These are phyloP conservation scores for Lentinula raphanica DNA, from an alignment of 768 basidiomycete genomes.

Conservation along the genomic window DNA sequence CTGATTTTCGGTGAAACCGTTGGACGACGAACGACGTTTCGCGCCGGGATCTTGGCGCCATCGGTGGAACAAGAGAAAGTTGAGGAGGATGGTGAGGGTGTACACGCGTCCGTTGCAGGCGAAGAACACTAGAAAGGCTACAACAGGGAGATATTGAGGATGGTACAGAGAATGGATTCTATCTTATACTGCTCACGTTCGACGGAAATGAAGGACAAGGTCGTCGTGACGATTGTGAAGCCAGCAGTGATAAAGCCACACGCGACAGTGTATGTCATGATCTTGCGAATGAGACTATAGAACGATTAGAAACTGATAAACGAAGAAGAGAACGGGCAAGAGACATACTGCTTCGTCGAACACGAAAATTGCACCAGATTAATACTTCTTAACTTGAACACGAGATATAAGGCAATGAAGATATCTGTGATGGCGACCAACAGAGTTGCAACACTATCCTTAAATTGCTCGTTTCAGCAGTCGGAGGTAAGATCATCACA, in stretches of 20 bases:
- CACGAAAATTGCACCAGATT: background rate
- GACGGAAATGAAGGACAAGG: background rate
- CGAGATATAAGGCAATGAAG: background rate
- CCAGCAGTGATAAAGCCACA: background rate
- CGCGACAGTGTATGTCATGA: background rate
- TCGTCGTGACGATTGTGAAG: background rate
- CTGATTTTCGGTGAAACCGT: background rate
- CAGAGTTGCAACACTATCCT: background rate
- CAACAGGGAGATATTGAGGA: background rate
- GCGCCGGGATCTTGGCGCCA: background rate
- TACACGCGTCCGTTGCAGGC: constrained; percentile 1
- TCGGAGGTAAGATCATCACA: background rate
- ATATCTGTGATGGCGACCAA: background rate
- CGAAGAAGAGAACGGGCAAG: background rate
- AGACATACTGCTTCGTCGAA: background rate
- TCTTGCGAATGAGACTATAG: background rate
- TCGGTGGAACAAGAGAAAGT: background rate
- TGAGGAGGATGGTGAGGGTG: background rate
- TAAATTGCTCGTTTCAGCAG: background rate
- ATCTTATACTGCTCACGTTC: background rate
- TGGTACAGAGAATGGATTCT: background rate
- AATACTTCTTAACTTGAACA: background rate
- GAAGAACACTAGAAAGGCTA: background rate
- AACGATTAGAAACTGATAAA: background rate
- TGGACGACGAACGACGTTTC: background rate